These are phyloP conservation scores for Camelina neglecta DNA, from an alignment of 345 rosid species.

Conservation along the genomic window DNA sequence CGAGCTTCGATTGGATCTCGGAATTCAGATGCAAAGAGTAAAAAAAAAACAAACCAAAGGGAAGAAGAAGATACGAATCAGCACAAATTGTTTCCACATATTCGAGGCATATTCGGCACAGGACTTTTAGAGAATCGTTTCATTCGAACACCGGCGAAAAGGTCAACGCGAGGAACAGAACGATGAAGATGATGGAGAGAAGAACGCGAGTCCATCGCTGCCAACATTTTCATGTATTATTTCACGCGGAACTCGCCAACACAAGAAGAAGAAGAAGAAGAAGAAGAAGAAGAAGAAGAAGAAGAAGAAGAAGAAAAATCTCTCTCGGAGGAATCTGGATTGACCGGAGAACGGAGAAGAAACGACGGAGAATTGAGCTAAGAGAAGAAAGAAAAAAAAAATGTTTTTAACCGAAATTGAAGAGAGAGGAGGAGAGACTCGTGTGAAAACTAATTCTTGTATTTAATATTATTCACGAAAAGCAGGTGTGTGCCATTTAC, in stretches of 20 bases:
- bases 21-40: constrained; percentile 31
- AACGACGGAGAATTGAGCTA: constrained; percentile 33
- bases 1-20: constrained; percentile 38
- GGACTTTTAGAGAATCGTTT: constrained; percentile 52
- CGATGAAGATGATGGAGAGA: constrained; percentile 45
- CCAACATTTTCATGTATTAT: constrained; percentile 58
- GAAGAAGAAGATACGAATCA: constrained; percentile 20
- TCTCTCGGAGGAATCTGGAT: constrained; percentile 3
- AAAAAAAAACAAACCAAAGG: constrained; percentile 10
- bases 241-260: constrained; percentile 27
- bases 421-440: constrained; percentile 6
- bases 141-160: constrained; percentile 54
- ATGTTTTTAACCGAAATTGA: constrained; percentile 30
- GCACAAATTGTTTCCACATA: constrained; percentile 45
- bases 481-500: background rate
- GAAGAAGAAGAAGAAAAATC: background rate
- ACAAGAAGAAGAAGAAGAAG: no score
- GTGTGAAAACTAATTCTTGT: background rate
- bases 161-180: constrained; percentile 53
- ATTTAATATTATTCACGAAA: constrained; percentile 22
- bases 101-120: constrained; percentile 62
- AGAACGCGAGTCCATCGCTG: constrained; percentile 61
- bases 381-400: background rate
- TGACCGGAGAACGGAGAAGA: constrained; percentile 27
- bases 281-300: background rate